Base-by-base conservation (phyloP, 1,284 basidiomycete genomes). In the Ceratobasidium sp. region DNA sequence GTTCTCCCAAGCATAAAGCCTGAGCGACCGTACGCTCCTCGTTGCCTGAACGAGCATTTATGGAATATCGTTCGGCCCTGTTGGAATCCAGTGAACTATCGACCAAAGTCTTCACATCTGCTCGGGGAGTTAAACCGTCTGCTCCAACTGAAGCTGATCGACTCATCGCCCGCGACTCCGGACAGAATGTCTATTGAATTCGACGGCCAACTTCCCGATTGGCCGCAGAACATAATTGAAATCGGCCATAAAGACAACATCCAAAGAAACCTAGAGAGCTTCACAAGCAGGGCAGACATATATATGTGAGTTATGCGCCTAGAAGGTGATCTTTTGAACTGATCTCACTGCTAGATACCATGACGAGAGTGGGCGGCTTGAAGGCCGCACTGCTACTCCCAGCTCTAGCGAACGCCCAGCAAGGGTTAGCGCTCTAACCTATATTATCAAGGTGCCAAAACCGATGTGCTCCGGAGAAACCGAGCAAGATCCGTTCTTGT, bases 21-120 rank as follows among this genome's bases (percentile, higher is more conserved):
- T 1, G 56, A 61, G 28, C 26, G 58, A 17, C 68, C 68, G 0
- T 33, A 73, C 45, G 68, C 68, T n/a, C 37, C 68, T n/a, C 35
- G 54, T 7, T 73, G 68, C 42, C 37, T 73, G 13, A 73, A 73
- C 45, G 56, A 73, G 4, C 26, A 28, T 15, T 39, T 73, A 3
- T 73, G 68, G 68, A n/a, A n/a, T 42, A 13, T 73, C 8, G 31
- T 73, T 20, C 37, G 37, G 13, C 23, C 60, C 1, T 42, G 35
- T 8, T 63, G 35, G 17, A 63, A 39, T n/a, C 11, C 4, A 28
- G 10, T 42, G 35, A n/a, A 26, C 23, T 65, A 23, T 26, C 37
- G 63, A 45, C 67, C 51, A 17, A 26, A 31, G 20, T 33, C 67
- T 10, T n/a, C 23, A 35, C 20, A n/a, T 4, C n/a, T 28, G 28